Evolutionary conservation across 169 alveolate species (phyloP).

Genomic region (Plasmodium gallinaceum): DNA sequence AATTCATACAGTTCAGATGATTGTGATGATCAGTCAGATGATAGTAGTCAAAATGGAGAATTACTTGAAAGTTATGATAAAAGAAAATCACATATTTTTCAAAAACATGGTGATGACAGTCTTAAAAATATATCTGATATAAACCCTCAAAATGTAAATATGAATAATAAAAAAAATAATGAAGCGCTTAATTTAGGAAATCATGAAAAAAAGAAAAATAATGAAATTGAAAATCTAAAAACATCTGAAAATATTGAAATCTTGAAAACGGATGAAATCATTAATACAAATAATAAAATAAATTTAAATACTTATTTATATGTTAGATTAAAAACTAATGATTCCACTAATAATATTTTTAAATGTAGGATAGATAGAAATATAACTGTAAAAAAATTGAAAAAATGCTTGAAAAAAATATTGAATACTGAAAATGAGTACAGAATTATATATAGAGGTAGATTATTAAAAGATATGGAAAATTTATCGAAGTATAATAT

Average conservation of each 20-base stretch:
- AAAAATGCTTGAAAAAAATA: slow-evolving; percentile 32
- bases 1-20: slow-evolving; percentile 55
- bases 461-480: slow-evolving; percentile 58
- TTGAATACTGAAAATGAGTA: slow-evolving; percentile 39
- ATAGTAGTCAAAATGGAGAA: background rate
- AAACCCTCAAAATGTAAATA: background rate
- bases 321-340: slow-evolving; percentile 64
- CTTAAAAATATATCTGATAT: background rate
- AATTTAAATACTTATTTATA: background rate
- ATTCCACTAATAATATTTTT: slow-evolving; percentile 12
- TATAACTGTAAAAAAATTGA: slow-evolving; percentile 52
- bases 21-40: slow-evolving; percentile 27
- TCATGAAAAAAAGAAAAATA: background rate
- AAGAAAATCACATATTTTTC: background rate
- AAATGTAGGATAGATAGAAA: slow-evolving; percentile 67
- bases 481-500: slow-evolving; percentile 27
- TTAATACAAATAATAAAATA: background rate
- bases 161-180: background rate
- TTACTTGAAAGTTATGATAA: background rate
- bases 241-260: background rate
- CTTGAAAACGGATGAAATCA: background rate
- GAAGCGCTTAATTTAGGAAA: background rate
- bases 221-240: background rate
- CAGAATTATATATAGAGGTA: slow-evolving; percentile 66
- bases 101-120: no score